phyloP scores from a whole-genome alignment of 164 flowering plant species.

The Vitis rotundifolia region DNA sequence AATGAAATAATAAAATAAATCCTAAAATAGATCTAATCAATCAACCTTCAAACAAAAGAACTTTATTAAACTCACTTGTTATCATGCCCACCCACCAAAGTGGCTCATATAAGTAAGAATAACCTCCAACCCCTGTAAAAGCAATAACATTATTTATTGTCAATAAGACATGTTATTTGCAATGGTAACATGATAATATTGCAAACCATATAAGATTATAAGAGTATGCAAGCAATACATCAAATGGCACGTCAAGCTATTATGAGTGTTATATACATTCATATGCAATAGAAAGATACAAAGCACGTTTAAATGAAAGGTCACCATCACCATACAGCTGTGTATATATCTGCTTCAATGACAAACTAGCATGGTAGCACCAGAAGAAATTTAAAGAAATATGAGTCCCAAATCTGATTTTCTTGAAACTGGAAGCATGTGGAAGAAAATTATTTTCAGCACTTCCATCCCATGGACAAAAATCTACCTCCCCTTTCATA shows the following conservation, averaged over 20 bases:
- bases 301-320: too few relatives aligned
- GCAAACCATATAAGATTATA: too few relatives aligned
- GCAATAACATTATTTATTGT: neutral
- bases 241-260: too few relatives aligned
- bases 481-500: neutral
- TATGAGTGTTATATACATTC: too few relatives aligned
- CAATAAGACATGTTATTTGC: neutral
- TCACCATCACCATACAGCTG: too few relatives aligned
- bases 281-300: too few relatives aligned
- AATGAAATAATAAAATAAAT: neutral
- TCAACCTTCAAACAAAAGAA: slow-evolving; percentile 5
- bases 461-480: neutral
- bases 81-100: slow-evolving; percentile 98
- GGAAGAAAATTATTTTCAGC: neutral
- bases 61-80: slow-evolving; percentile 64
- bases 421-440: neutral
- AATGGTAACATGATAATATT: too few relatives aligned
- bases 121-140: slow-evolving; percentile 78
- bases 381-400: too few relatives aligned
- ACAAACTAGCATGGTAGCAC: too few relatives aligned
- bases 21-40: neutral
- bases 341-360: too few relatives aligned
- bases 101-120: slow-evolving; percentile 86
- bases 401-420: neutral
- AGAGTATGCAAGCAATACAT: too few relatives aligned